Evolutionary conservation across 768 basidiomycete species (phyloP), one percentile per base, ranked within the genome.

Genomic region (Calocybe indica): DNA sequence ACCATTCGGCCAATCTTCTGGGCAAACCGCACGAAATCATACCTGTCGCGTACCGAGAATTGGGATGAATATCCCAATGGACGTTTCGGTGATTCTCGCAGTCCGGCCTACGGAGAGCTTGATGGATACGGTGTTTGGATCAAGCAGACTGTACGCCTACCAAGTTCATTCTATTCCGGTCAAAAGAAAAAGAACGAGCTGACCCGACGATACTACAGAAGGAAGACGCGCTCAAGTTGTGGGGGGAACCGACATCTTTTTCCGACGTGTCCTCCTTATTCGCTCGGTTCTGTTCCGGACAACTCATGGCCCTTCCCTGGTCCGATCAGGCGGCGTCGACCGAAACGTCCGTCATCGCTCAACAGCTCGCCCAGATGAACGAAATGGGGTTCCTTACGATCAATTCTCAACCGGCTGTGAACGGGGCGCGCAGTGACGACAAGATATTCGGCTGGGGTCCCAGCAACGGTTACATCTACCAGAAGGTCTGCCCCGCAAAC

Each of bases 31-130:
- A 80, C 92, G 34, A 88, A 93, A 61, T 96, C 93, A 1, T 98
- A 98, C 63, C 74, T 98, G 40, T 90, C 90, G 6, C 86, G 95
- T 46, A 98, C 96, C 10, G 93, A 96, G 62, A 91, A 96, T 61
- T 99, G 96, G 96, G 96, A 99, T 62, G 95, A 98, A 63, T 98
- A 96, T 65, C 96, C 96, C 43, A 99, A 99, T 64, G 96, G 96
- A 47, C 90, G 96, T 55, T 99, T 95, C 61, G 96, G 96, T 57
- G 96, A 98, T 69, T 86, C 94, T 6, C 82, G 96, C 49, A 92
- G 88, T 76, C 96, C 96, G 29, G 96, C 96, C 10, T 99, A 96
- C 55, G 96, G 96, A 58, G 96, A 99, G 67, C 70, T 99, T 46
- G 95, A 99, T 60, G 95, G 95, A 1, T 97, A 95, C 55, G 95